Evolutionary conservation across 345 rosid genomes (phyloP), one percentile per base, ranked within the genome.

Genomic region (Eucalyptus rudis): DNA sequence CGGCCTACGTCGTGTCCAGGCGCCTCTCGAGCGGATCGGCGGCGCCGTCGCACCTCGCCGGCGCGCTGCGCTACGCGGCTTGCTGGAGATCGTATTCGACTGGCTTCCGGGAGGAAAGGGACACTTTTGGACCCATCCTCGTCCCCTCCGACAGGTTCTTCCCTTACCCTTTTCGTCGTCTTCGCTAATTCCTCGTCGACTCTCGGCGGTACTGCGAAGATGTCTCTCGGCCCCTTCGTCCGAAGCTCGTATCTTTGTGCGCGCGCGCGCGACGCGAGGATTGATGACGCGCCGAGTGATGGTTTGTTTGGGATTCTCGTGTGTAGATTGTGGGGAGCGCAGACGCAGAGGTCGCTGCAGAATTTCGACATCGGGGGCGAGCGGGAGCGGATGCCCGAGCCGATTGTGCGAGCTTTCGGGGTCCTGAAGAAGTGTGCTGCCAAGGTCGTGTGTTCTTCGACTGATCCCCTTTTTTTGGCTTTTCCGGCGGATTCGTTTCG

Each of bases 281-380:
- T 52, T 52, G 58, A 17, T 3, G 58, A 52, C 20, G 25, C 58
- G 58, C 24, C 0, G 58, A 24, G 0, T 52, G 58, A 52, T 52
- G 58, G 58, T 52, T 52, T 62, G 54, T 45, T 15, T 6, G 58
- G 58, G 58, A 52, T 52, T 84, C 8, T 9, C 56, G 33, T 2
- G 58, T 52, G 29, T 80, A 97, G 99, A 68, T 90, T 98, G 86
- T 98, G 99, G 99, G 99, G 98, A 87, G 99, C 99, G 6, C 99
- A 98, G 86, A 98, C 99, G 45, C 99, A 98, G 90, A 94, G 99
- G 92, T 97, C 99, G 81, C 89, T 97, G 90, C 99, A 96, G 91
- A 98, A 97, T 88, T 98, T 98, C 88, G 98, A 98, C 83, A 98
- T 98, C 3, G 99, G 99, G 16, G 99, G 99, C 7, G 97, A 94